Evolutionary conservation across 2,329 filamentous ascomycete species (phyloP).

Genomic region (Drechmeria coniospora): DNA sequence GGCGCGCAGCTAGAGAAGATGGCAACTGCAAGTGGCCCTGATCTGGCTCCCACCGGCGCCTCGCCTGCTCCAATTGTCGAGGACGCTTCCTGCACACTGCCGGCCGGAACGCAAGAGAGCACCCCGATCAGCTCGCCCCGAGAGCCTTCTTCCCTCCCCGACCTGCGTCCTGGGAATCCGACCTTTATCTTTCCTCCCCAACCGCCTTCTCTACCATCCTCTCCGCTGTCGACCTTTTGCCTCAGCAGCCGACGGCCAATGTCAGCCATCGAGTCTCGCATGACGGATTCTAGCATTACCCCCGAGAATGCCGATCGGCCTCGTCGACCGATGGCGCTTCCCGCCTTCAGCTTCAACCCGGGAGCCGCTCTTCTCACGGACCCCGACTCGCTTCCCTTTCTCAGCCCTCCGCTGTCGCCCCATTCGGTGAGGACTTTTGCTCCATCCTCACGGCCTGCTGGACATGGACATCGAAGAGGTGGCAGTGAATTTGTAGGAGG

Average conservation of each 20-base stretch:
- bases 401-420: conserved; percentile 42
- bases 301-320: conserved; percentile 13
- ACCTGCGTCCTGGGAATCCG: conserved; percentile 40
- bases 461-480: conserved; percentile 64
- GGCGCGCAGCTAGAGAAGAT: conserved; percentile 30
- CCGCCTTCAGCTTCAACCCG: conserved; percentile 42
- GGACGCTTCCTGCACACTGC: neutral
- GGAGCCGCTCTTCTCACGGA: conserved; percentile 21
- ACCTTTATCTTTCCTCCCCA: conserved; percentile 47
- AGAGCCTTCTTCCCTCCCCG: conserved; percentile 4
- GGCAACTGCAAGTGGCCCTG: conserved; percentile 24
- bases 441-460: conserved; percentile 40
- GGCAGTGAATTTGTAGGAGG: conserved; percentile 80
- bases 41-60: conserved; percentile 17
- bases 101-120: neutral
- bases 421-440: conserved; percentile 32
- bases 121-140: neutral
- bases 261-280: conserved; percentile 34
- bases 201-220: conserved; percentile 25
- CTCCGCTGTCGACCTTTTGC: conserved; percentile 31
- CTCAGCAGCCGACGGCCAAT: conserved; percentile 33
- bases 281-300: conserved; percentile 13
- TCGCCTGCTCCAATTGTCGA: conserved; percentile 8
- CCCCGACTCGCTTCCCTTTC: conserved; percentile 19
- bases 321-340: conserved; percentile 26